These are phyloP conservation scores for Coemansia sp. DNA, from an alignment of 192 early-diverging fungal species.

Conservation along the genomic window DNA sequence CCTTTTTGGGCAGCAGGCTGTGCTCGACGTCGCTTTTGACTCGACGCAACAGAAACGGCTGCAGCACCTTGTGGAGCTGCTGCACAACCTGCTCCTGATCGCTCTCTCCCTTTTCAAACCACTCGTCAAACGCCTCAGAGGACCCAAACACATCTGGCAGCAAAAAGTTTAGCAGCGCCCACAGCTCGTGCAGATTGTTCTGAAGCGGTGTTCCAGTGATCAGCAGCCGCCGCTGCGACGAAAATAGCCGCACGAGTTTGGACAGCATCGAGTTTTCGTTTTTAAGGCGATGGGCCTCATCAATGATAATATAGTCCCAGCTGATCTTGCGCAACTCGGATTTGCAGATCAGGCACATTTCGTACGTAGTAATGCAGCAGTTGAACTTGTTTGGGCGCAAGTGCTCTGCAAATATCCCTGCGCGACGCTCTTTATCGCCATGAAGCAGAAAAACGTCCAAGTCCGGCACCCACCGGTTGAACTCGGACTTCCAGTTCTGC, in stretches of 20 bases:
- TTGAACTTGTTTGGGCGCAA: slow-evolving; percentile 72
- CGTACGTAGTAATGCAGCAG: slow-evolving; percentile 94
- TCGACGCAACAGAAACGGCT: slow-evolving; percentile 79
- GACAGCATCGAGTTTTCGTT: slow-evolving; percentile 95
- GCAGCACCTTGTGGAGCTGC: slow-evolving; percentile 66
- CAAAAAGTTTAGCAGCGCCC: slow-evolving; percentile 96
- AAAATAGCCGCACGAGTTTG: slow-evolving; percentile 88
- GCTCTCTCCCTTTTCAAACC: slow-evolving; percentile 68
- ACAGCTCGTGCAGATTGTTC: slow-evolving; percentile 98
- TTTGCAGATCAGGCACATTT: slow-evolving; percentile 93
- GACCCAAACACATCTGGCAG: slow-evolving; percentile 96
- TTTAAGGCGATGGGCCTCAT: slow-evolving; percentile 81
- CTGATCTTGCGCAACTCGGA: slow-evolving; percentile 70
- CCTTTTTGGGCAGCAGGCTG: slow-evolving; percentile 91
- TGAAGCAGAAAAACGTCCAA: slow-evolving; percentile 87
- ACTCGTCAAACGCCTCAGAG: slow-evolving; percentile 90
- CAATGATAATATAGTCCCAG: slow-evolving; percentile 78
- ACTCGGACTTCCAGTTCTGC: slow-evolving; percentile 94
- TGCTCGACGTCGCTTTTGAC: slow-evolving; percentile 96
- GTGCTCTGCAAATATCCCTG: slow-evolving; percentile 55
- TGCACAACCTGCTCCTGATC: slow-evolving; percentile 62
- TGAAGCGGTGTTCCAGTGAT: slow-evolving; percentile 96
- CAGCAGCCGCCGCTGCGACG: slow-evolving; percentile 82
- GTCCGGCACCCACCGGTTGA: slow-evolving; percentile 88
- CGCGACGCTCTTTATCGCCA: slow-evolving; percentile 81